These are phyloP conservation scores for Sporothrix pseudoabietina DNA, from an alignment of 2,329 filamentous ascomycete genomes.

Conservation along the genomic window DNA sequence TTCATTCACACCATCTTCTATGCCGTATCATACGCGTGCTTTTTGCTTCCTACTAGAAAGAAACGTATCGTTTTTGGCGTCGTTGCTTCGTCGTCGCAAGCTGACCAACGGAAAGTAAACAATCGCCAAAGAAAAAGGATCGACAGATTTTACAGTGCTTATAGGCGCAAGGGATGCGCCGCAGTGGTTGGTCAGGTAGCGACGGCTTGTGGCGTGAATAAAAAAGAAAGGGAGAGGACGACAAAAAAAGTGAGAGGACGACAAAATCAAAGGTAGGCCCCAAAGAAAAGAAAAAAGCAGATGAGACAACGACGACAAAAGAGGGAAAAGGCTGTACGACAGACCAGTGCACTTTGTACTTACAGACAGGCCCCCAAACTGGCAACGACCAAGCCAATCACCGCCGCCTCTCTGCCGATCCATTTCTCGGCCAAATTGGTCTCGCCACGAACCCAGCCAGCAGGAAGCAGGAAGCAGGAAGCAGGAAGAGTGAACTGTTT, in stretches of 20 bases:
- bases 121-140: neutral
- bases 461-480: neutral
- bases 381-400: constrained; percentile 4
- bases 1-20: neutral
- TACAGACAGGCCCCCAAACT: neutral
- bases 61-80: neutral
- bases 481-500: neutral
- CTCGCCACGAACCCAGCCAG: neutral
- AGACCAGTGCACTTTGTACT: neutral
- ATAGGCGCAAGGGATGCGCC: neutral
- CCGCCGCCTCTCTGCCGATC: constrained; percentile 13
- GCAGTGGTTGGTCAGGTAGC: neutral
- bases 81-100: neutral
- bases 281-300: neutral
- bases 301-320: neutral
- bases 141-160: neutral
- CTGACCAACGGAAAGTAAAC: neutral
- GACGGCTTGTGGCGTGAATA: neutral
- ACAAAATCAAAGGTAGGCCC: neutral
- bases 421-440: constrained; percentile 29
- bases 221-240: neutral
- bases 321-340: constrained; percentile 13
- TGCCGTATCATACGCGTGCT: neutral
- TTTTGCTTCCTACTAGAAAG: neutral
- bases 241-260: neutral